Conservation (phyloP, 768 basidiomycete species). For the Hydnomerulius pinastri region DNA sequence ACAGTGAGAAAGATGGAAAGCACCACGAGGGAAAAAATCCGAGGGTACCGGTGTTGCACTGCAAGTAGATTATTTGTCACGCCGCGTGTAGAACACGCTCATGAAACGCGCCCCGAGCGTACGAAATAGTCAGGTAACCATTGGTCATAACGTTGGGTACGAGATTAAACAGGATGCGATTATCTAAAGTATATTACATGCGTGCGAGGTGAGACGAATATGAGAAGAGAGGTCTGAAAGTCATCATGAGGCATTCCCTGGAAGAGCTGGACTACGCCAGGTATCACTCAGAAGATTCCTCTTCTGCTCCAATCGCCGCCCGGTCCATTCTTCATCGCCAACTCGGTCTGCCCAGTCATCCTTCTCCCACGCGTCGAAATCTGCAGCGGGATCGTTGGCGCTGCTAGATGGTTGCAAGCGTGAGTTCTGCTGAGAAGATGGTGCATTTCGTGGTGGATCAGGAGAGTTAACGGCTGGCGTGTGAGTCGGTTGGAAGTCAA, state of each 20-base stretch:
- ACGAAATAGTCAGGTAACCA: background rate
- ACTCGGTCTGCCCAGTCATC: conserved; percentile 55
- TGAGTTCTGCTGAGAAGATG: conserved; percentile 1
- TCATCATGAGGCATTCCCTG: conserved; percentile 1
- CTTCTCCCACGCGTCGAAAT: conserved; percentile 41
- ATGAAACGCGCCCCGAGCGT: background rate
- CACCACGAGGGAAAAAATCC: conserved; percentile 11
- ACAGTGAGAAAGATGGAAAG: conserved; percentile 7
- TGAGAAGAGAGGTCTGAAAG: background rate
- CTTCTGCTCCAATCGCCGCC: conserved; percentile 39
- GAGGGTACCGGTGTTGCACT: conserved; percentile 6
- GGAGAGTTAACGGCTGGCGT: conserved; percentile 40
- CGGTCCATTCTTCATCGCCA: conserved; percentile 51
- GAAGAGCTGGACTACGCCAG: conserved; percentile 18
- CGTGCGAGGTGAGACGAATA: conserved; percentile 1
- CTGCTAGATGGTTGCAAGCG: conserved; percentile 1
- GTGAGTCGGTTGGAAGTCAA: conserved; percentile 35
- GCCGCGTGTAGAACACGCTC: conserved; percentile 25
- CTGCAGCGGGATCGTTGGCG: conserved; percentile 6
- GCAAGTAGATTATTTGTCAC: conserved; percentile 13
- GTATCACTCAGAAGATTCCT: conserved; percentile 33
- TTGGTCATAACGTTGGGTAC: too few relatives aligned
- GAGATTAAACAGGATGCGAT: conserved; percentile 7
- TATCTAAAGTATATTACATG: conserved; percentile 20
- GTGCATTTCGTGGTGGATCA: conserved; percentile 12